Percentiles rank a stretch among this genome's conserved stretches.
These are phyloP conservation scores for Aspergillus sp. DNA, from an alignment of 2,329 filamentous ascomycete species.

Conservation along the genomic window DNA sequence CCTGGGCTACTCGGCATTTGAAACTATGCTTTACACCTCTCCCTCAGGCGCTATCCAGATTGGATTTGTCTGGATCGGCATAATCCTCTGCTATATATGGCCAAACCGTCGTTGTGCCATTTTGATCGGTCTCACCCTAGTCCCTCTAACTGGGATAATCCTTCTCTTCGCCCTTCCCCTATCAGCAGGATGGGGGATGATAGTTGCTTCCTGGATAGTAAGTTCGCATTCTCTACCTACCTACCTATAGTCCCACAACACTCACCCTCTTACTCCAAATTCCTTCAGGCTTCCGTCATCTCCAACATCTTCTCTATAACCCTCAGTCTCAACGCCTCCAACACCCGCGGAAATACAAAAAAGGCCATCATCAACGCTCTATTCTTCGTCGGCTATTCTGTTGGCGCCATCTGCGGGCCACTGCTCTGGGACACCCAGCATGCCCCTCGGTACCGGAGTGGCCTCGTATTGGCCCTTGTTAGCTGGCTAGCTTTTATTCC, in stretches of 20 bases:
- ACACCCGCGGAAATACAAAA: slow-evolving; percentile 49
- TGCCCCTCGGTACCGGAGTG: slow-evolving; percentile 39
- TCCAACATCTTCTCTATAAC: slow-evolving; percentile 38
- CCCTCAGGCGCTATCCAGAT: slow-evolving; percentile 48
- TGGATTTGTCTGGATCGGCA: slow-evolving; percentile 43
- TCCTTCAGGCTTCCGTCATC: slow-evolving; percentile 42
- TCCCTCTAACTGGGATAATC: slow-evolving; percentile 41
- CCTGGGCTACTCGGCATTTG: slow-evolving; percentile 39
- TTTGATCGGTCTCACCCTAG: slow-evolving; percentile 35
- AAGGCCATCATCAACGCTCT: slow-evolving; percentile 41
- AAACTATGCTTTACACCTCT: slow-evolving; percentile 45
- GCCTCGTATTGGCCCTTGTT: slow-evolving; percentile 30
- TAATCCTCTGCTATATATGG: slow-evolving; percentile 34
- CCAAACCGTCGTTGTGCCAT: slow-evolving; percentile 37
- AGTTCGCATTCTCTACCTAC: too few species aligned
- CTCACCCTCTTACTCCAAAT: too few species aligned
- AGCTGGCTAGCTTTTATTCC: background rate
- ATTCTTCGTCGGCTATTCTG: slow-evolving; percentile 48
- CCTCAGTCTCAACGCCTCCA: slow-evolving; percentile 43
- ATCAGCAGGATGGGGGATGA: slow-evolving; percentile 42
- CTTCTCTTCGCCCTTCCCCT: slow-evolving; percentile 40
- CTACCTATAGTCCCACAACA: slow-evolving; percentile 1
- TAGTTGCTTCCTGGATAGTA: slow-evolving; percentile 45
- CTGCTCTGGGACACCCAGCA: slow-evolving; percentile 41
- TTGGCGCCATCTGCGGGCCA: slow-evolving; percentile 41